phyloP scores from a whole-genome alignment of 2,329 filamentous ascomycete species.

The Alternaria brassicae region DNA sequence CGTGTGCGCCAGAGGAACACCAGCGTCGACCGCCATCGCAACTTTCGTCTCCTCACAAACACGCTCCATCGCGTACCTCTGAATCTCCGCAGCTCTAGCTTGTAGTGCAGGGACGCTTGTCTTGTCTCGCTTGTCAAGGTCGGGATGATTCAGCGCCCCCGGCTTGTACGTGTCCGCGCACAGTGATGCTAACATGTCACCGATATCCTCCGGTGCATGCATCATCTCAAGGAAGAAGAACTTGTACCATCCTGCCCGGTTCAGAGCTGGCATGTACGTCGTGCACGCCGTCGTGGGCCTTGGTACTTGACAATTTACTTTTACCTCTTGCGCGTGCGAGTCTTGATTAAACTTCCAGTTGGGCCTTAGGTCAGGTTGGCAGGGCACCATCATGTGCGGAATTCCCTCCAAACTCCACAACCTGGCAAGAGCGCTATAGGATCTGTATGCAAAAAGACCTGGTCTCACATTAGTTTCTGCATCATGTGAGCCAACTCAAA shows the following conservation, averaged over 20 bases:
- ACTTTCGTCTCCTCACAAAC: slow-evolving; percentile 40
- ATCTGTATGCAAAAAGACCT: slow-evolving; percentile 41
- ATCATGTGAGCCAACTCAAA: not conserved
- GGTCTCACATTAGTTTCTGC: not conserved
- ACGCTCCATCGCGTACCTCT: slow-evolving; percentile 33
- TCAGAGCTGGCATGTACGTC: slow-evolving; percentile 45
- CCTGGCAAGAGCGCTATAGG: slow-evolving; percentile 40
- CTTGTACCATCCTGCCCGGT: slow-evolving; percentile 48
- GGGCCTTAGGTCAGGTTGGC: slow-evolving; percentile 34
- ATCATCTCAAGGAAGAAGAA: slow-evolving; percentile 44
- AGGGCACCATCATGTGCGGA: slow-evolving; percentile 47
- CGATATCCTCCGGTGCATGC: slow-evolving; percentile 37
- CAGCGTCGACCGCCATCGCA: slow-evolving; percentile 31
- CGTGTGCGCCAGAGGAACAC: slow-evolving; percentile 8
- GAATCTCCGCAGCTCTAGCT: slow-evolving; percentile 33
- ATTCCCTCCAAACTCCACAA: slow-evolving; percentile 46
- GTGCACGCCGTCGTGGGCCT: slow-evolving; percentile 20
- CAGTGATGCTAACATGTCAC: slow-evolving; percentile 34
- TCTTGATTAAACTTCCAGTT: slow-evolving; percentile 41
- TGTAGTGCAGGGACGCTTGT: slow-evolving; percentile 31
- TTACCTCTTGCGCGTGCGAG: slow-evolving; percentile 33
- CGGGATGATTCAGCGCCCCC: slow-evolving; percentile 40
- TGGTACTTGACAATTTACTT: slow-evolving; percentile 21
- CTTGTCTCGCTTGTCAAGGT: slow-evolving; percentile 40
- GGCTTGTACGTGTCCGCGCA: slow-evolving; percentile 46